Base-by-base conservation (phyloP, 345 rosid species). In the Nasturtium officinale region DNA sequence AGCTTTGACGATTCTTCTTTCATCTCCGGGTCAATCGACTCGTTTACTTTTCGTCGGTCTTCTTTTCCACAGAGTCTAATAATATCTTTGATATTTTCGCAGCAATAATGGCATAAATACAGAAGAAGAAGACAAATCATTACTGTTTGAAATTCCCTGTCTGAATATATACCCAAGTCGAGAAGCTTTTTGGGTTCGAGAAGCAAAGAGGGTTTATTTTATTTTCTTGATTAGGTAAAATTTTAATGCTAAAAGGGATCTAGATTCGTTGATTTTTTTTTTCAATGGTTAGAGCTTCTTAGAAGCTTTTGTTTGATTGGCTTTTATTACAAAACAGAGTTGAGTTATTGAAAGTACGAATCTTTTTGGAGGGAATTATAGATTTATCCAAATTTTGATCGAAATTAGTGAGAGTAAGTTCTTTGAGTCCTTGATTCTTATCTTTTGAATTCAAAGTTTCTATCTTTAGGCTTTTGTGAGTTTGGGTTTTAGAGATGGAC, bases 401-500 rank as follows among this genome's bases (percentile, higher is more conserved):
- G 25, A 42, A n/a, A 33, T 20, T 42, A 61, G 29, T 47, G 26
- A 58, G 6, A 69, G 50, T 50, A 30, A 46, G 54, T 25, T 57
- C 43, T 17, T 17, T 15, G 35, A 29, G 32, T 12, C 3, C 56
- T 54, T 55, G 1, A 16, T 7, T 62, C 54, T 62, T 7, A 9
- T 60, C 25, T 21, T 6, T 43, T 38, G 15, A 17, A 25, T 20
- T 65, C 29, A 56, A 74, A 57, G 60, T 16, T 65, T 66, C 4
- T 0, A 55, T 16, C 17, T 65, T 53, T 28, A 35, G 17, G 29
- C 57, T 69, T 28, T 57, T 59, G 40, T 63, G 67, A 42, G 16
- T 11, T 15, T 42, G 17, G 12, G 25, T 35, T 48, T 32, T 56
- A 61, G 68, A 80, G 50, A 95, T 95, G 99, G 97, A 92, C 73